phyloP scores from a whole-genome alignment of 2,329 filamentous ascomycete species.

The Periconia sp. region DNA sequence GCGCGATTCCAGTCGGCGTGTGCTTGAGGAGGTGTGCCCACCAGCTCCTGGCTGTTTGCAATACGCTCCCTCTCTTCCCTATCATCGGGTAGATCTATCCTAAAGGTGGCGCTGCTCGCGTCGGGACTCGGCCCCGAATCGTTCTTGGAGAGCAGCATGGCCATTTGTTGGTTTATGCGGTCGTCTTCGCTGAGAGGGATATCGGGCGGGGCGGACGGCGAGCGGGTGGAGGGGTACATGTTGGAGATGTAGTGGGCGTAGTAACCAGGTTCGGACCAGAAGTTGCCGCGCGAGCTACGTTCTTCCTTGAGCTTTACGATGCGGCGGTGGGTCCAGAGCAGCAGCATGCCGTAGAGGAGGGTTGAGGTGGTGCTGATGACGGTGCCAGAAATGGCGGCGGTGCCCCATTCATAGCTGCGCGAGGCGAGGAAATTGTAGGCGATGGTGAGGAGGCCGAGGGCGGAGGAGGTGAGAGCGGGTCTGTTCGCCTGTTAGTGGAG shows the following conservation, averaged over 20 bases:
- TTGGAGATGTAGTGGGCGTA: slow-evolving; percentile 54
- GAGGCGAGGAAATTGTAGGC: slow-evolving; percentile 55
- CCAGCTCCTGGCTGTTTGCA: slow-evolving; percentile 36
- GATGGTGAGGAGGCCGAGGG: slow-evolving; percentile 55
- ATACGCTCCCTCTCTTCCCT: slow-evolving; percentile 30
- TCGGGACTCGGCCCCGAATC: slow-evolving; percentile 41
- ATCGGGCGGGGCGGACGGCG: slow-evolving; percentile 31
- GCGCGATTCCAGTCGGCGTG: slow-evolving; percentile 27
- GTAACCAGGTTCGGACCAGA: slow-evolving; percentile 47
- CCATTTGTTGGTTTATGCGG: slow-evolving; percentile 57
- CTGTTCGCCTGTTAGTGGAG: slow-evolving; percentile 29
- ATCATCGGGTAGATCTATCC: slow-evolving; percentile 48
- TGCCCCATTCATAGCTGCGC: slow-evolving; percentile 49
- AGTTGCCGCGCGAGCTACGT: slow-evolving; percentile 23
- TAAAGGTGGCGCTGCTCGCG: slow-evolving; percentile 49
- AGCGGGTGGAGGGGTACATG: slow-evolving; percentile 51
- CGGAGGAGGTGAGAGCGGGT: slow-evolving; percentile 51
- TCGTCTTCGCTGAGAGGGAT: slow-evolving; percentile 54
- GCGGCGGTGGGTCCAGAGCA: slow-evolving; percentile 51
- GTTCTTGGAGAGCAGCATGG: slow-evolving; percentile 50
- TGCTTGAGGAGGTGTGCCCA: slow-evolving; percentile 32
- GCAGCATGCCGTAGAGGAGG: slow-evolving; percentile 49
- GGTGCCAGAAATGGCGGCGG: slow-evolving; percentile 51
- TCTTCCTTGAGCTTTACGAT: slow-evolving; percentile 41
- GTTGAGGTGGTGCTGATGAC: slow-evolving; percentile 48